Percentiles rank a stretch among this genome's conserved stretches.
phyloP scores from a whole-genome alignment of 1,139 yeast species.

The Yamadazyma atlantica region DNA sequence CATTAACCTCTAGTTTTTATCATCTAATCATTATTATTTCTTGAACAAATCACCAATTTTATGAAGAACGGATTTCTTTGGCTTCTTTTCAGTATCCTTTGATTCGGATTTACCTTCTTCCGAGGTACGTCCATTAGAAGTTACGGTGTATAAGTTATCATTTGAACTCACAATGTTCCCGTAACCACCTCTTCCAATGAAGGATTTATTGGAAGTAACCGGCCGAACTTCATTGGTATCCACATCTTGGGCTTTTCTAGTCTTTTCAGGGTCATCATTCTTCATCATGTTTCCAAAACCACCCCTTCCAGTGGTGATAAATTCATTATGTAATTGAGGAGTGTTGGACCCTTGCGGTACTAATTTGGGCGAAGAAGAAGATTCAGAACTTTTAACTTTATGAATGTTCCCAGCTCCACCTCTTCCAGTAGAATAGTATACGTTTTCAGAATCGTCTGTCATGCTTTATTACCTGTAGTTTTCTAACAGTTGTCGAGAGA shows the following conservation, averaged over 20 bases:
- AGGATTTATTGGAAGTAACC: slow-evolving; percentile 39
- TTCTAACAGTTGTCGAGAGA: neutral
- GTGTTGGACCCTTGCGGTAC: slow-evolving; percentile 64
- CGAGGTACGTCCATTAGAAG: slow-evolving; percentile 21
- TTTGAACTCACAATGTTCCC: slow-evolving; percentile 38
- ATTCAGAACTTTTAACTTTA: slow-evolving; percentile 18
- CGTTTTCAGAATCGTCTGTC: slow-evolving; percentile 22
- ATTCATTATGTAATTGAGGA: slow-evolving; percentile 58
- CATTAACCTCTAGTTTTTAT: neutral
- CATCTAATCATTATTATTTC: slow-evolving; percentile 5
- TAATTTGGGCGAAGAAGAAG: slow-evolving; percentile 55
- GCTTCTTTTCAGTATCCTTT: slow-evolving; percentile 10
- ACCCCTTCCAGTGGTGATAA: slow-evolving; percentile 76
- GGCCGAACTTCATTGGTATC: slow-evolving; percentile 43
- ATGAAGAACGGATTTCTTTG: slow-evolving; percentile 29
- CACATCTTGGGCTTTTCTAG: slow-evolving; percentile 71
- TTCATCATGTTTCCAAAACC: slow-evolving; percentile 78
- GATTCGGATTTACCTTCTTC: slow-evolving; percentile 7
- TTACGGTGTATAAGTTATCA: slow-evolving; percentile 23
- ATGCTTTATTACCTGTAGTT: neutral
- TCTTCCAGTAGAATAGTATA: slow-evolving; percentile 65
- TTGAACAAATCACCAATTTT: slow-evolving; percentile 33
- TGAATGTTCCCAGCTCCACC: slow-evolving; percentile 78
- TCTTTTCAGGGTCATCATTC: slow-evolving; percentile 59
- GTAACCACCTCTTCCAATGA: slow-evolving; percentile 50